phyloP scores from a whole-genome alignment of 2,329 filamentous ascomycete species.

The Lasiodiplodia hormozganensis region DNA sequence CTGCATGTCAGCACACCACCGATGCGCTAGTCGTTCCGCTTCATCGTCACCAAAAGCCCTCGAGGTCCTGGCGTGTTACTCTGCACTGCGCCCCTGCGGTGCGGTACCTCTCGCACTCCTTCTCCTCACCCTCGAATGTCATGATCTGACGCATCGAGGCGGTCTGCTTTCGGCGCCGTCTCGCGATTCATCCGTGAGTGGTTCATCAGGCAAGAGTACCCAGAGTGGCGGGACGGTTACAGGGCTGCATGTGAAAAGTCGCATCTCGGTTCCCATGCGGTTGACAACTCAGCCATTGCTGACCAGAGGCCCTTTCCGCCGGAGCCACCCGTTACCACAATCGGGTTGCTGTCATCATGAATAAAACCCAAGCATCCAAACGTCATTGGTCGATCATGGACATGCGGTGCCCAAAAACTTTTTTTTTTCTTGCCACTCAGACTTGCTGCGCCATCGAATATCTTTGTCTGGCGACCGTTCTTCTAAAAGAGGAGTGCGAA shows the following conservation, averaged over 20 bases:
- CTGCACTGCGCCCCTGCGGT: background rate
- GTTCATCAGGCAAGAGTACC: background rate
- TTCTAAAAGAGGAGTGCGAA: background rate
- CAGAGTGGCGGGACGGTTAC: background rate
- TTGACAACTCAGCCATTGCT: constrained; percentile 14
- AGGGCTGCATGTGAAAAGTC: constrained; percentile 6
- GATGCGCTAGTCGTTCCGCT: background rate
- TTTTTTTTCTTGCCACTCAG: constrained; percentile 13
- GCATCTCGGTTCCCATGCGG: background rate
- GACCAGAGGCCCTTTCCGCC: constrained; percentile 5
- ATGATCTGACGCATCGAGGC: constrained; percentile 5
- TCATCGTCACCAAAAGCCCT: background rate
- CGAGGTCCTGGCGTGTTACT: background rate
- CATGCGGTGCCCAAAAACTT: background rate
- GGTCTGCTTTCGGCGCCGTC: background rate
- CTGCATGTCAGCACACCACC: constrained; percentile 21
- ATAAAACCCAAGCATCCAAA: background rate
- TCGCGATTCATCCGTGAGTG: background rate
- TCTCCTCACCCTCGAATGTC: background rate
- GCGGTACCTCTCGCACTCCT: background rate
- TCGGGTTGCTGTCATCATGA: constrained; percentile 6
- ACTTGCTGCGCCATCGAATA: background rate
- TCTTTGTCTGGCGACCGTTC: background rate
- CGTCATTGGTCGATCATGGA: background rate
- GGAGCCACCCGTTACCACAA: constrained; percentile 2